Percentiles rank a stretch among this genome's conserved stretches.
phyloP scores from a whole-genome alignment of 352 stramenopile genomes.

The Globisporangium acanthophoron region DNA sequence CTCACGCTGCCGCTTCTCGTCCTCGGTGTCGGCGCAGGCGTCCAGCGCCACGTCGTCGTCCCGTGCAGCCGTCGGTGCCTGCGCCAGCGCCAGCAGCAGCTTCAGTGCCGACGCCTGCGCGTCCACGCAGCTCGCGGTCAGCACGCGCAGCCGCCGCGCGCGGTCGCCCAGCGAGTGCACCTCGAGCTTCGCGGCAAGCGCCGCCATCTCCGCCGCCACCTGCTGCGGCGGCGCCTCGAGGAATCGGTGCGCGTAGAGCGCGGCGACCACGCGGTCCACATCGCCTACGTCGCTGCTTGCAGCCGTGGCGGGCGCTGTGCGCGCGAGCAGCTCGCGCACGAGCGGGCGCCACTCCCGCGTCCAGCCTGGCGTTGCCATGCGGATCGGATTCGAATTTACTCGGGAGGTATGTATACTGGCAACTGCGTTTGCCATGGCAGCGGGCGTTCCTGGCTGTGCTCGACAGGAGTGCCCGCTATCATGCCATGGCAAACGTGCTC shows the following conservation, averaged over 20 bases:
- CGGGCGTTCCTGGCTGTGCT: too few relatives aligned
- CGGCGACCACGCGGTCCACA: slow-evolving; percentile 41
- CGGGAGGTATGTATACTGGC: too few relatives aligned
- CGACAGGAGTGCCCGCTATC: too few relatives aligned
- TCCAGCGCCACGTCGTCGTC: slow-evolving; percentile 28
- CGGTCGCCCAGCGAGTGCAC: slow-evolving; percentile 49
- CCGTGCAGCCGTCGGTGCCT: slow-evolving; percentile 31
- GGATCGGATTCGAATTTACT: too few relatives aligned
- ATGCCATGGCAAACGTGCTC: too few relatives aligned
- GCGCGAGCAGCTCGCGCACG: slow-evolving; percentile 34
- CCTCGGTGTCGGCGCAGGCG: slow-evolving; percentile 7
- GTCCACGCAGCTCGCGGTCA: slow-evolving; percentile 21
- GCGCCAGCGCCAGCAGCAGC: slow-evolving; percentile 54
- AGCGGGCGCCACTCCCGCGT: slow-evolving; percentile 61
- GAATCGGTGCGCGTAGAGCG: slow-evolving; percentile 45
- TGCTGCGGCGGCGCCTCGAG: slow-evolving; percentile 45
- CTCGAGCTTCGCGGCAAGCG: slow-evolving; percentile 42
- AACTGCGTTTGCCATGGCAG: too few relatives aligned
- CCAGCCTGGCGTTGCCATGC: slow-evolving; percentile 37
- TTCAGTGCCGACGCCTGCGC: slow-evolving; percentile 44
- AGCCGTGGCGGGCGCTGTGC: slow-evolving; percentile 9
- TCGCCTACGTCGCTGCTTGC: slow-evolving; percentile 15
- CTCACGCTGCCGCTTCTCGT: slow-evolving; percentile 16
- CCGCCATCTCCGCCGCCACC: slow-evolving; percentile 31
- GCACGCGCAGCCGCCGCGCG: slow-evolving; percentile 22